Evolutionary conservation across 345 rosid species (phyloP).

Genomic region (Populus alba): DNA sequence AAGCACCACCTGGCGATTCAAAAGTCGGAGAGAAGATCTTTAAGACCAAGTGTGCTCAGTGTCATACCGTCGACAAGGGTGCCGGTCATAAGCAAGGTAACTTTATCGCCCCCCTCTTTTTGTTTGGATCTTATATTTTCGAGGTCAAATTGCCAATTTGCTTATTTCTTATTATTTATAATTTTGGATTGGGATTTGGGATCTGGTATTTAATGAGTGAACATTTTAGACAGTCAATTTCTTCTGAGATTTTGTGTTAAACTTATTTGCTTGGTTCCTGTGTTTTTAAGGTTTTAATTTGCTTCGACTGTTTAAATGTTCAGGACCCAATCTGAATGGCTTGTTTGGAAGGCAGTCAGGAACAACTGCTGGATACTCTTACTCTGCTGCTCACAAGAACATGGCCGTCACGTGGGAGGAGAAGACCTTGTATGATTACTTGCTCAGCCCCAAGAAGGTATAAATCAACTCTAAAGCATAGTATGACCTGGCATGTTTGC

Average conservation of each 20-base stretch:
- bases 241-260: neutral
- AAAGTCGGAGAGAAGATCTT: slow-evolving; percentile 69
- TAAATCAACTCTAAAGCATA: neutral
- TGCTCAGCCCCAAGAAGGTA: slow-evolving; percentile 95
- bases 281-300: neutral
- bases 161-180: too few species aligned
- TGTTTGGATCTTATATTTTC: neutral
- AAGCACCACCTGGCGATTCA: slow-evolving; percentile 60
- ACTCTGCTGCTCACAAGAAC: slow-evolving; percentile 91
- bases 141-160: neutral
- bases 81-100: slow-evolving; percentile 68
- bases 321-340: slow-evolving; percentile 93
- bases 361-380: slow-evolving; percentile 79
- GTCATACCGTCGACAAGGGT: slow-evolving; percentile 65
- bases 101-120: neutral
- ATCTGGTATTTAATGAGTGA: neutral
- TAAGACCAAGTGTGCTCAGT: slow-evolving; percentile 66
- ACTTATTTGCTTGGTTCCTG: neutral
- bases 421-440: slow-evolving; percentile 82
- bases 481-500: neutral
- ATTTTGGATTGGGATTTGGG: neutral
- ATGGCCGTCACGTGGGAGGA: slow-evolving; percentile 91
- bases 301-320: slow-evolving; percentile 1
- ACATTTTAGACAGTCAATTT: neutral
- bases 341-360: slow-evolving; percentile 93